Base-by-base conservation (phyloP, 106 monocot genomes). In the Platanthera guangdongensis region DNA sequence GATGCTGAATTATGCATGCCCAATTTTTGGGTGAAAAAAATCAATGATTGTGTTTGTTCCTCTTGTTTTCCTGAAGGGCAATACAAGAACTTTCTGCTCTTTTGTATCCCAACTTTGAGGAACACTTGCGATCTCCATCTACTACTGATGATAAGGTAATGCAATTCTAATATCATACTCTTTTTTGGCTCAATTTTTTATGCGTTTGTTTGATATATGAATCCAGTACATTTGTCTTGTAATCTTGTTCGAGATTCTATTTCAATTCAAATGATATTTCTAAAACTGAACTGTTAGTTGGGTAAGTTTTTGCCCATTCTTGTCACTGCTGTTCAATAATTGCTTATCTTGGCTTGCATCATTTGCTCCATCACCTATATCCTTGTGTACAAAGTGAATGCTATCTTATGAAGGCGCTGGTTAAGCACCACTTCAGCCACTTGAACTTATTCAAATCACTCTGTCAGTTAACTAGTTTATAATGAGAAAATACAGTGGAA, bases 11-110 rank as follows among this genome's bases (percentile, higher is more conserved):
- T 52, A 13, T 52, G 52, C 30, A 32, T 65, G 65, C 16, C 62
- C 19, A 62, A 21, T 8, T 68, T 12, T 68, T 68, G 47, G 6
- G n/a, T 70, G 47, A 47, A 50, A 50, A n/a, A 51, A 51, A 50
- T 47, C 11, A 69, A 47, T 13, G 46, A 47, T 18, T 47, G 70
- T 32, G 28, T 47, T 46, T 1, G 9, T 72, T 50, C 19, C 49
- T 71, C 49, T 7, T 19, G 49, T 21, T 50, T 85, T 76, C 48
- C 64, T 14, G 65, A 85, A 92, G 95, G 88, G 78, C 82, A 77
- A 62, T 95, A 57, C 82, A 85, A 76, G 90, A 85, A 73, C 74
- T 92, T 47, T 92, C 85, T 71, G 68, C 64, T 50, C 55, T 92
- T 55, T 63, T 92, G 15, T 14, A 50, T 48, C 14, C 78, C 72